phyloP scores from a whole-genome alignment of 2,329 filamentous ascomycete species.

The Colletotrichum abscissum region DNA sequence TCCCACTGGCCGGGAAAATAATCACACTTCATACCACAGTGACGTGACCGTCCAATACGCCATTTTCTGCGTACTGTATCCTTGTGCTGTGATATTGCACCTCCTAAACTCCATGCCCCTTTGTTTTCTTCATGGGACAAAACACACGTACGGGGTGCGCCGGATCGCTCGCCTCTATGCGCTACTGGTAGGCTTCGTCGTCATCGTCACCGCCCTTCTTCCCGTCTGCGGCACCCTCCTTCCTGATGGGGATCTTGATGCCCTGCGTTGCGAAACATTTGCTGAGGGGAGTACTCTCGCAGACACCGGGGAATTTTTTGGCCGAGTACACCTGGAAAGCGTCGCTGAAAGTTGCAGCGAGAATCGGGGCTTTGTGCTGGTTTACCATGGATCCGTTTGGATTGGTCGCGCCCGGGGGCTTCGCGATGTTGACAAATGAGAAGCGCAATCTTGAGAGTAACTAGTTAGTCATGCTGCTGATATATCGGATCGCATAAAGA shows the following conservation, averaged over 20 bases:
- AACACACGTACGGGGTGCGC: neutral
- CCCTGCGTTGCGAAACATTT: slow-evolving; percentile 94
- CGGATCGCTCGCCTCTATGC: neutral
- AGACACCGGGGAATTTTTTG: slow-evolving; percentile 98
- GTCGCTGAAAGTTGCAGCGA: slow-evolving; percentile 88
- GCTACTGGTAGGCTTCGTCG: slow-evolving; percentile 45
- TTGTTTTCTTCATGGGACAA: neutral
- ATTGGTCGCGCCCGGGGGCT: slow-evolving; percentile 40
- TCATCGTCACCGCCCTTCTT: slow-evolving; percentile 65
- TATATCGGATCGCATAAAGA: neutral
- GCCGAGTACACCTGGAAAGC: slow-evolving; percentile 94
- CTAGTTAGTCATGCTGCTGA: neutral
- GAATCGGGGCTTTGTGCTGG: slow-evolving; percentile 80
- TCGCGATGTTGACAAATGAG: slow-evolving; percentile 82
- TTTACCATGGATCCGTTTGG: slow-evolving; percentile 66
- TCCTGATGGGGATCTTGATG: slow-evolving; percentile 96
- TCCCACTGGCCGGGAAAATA: neutral
- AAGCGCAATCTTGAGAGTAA: slow-evolving; percentile 64
- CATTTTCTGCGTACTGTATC: neutral
- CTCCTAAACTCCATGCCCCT: slow-evolving; percentile 5
- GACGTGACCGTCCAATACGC: neutral
- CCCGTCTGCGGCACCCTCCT: slow-evolving; percentile 70
- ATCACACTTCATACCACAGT: neutral
- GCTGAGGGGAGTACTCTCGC: slow-evolving; percentile 90
- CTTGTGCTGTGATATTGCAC: neutral